Conservation (phyloP, 176 grass and related monocot species). For the Microstegium vimineum region DNA sequence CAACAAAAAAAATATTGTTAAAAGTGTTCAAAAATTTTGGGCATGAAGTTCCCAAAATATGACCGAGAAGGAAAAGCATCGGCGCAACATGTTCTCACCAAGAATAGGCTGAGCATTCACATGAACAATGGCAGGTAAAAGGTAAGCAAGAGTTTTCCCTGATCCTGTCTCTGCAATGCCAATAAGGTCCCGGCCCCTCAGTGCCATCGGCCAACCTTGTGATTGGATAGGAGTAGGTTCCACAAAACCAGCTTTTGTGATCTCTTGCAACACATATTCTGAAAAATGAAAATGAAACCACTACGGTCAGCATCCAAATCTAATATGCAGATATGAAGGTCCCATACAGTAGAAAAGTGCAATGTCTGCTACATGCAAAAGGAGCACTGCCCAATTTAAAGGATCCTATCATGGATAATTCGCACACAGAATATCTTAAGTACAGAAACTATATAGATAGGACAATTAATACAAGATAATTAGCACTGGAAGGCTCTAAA, state of each 20-base stretch:
- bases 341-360: neutral
- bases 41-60: conserved; percentile 1
- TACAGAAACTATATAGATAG: neutral
- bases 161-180: conserved; percentile 99
- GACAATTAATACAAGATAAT: neutral
- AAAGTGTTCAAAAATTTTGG: neutral
- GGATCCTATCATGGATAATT: neutral
- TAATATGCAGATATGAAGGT: neutral
- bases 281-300: conserved; percentile 17
- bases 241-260: conserved; percentile 78
- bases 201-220: conserved; percentile 97
- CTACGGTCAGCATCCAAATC: neutral
- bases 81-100: conserved; percentile 38
- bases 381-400: neutral
- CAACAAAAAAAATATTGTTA: neutral
- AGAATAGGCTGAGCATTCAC: conserved; percentile 97
- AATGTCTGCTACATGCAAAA: neutral
- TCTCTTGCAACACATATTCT: conserved; percentile 94
- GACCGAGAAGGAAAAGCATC: conserved; percentile 17
- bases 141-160: conserved; percentile 91
- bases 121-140: conserved; percentile 92
- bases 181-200: conserved; percentile 90
- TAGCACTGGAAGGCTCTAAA: neutral
- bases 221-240: conserved; percentile 95
- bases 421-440: neutral